Evolutionary conservation across 495 filamentous ascomycete genomes (phyloP).

Genomic region (Aspergillus ellipticus): DNA sequence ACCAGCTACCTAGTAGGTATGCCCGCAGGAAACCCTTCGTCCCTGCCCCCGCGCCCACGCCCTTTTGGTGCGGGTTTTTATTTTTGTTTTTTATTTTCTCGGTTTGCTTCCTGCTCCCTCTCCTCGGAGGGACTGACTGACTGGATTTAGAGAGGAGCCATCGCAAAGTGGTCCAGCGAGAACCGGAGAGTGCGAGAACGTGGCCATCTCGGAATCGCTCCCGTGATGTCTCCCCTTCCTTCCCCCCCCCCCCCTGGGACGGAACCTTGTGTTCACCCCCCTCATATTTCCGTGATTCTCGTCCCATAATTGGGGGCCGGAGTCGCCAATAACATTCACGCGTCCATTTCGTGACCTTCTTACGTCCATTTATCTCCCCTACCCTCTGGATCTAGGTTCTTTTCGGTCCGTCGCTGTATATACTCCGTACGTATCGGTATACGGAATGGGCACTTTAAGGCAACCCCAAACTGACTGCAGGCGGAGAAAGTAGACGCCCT

Average conservation of each 20-base stretch:
- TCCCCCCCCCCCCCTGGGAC: background rate
- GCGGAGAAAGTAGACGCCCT: background rate
- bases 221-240: background rate
- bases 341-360: background rate
- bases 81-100: background rate
- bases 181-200: slow-evolving; percentile 9
- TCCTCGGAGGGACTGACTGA: background rate
- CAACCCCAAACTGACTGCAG: background rate
- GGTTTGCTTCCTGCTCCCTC: background rate
- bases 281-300: background rate
- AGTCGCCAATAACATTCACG: background rate
- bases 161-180: background rate
- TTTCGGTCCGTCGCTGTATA: slow-evolving; percentile 1
- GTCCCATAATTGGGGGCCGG: background rate
- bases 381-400: slow-evolving; percentile 7
- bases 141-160: background rate
- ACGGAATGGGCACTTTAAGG: slow-evolving; percentile 1
- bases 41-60: no score
- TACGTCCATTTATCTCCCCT: background rate
- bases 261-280: background rate
- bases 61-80: no score
- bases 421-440: background rate
- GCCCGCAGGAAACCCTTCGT: no score
- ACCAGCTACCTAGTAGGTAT: background rate
- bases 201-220: slow-evolving; percentile 8